Percentiles rank a stretch among this genome's conserved stretches.
These are phyloP conservation scores for Puccinellia tenuiflora DNA, from an alignment of 176 grass and related monocot genomes.

Conservation along the genomic window DNA sequence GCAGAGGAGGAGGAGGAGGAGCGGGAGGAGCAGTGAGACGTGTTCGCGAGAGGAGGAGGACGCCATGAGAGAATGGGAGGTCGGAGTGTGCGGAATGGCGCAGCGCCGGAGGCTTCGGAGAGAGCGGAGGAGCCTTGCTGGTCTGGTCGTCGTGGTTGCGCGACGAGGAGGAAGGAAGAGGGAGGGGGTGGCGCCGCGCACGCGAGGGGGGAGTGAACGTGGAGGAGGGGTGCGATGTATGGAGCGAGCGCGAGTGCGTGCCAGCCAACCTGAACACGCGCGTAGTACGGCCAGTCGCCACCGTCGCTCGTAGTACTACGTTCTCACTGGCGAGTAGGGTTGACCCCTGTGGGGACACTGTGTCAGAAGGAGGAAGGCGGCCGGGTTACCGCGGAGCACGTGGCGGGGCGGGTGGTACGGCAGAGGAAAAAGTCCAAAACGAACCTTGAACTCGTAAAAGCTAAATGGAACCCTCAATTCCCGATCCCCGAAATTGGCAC, in stretches of 20 bases:
- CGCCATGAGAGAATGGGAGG: neutral
- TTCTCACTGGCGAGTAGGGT: neutral
- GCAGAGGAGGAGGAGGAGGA: conserved; percentile 8
- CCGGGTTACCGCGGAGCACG: neutral
- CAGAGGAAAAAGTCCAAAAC: too few species aligned
- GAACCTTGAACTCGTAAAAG: too few species aligned
- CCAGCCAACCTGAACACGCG: conserved; percentile 31
- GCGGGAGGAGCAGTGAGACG: neutral
- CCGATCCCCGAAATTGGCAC: too few species aligned
- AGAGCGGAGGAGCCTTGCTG: neutral
- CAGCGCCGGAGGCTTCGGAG: neutral
- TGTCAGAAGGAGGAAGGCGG: neutral
- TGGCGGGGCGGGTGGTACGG: neutral
- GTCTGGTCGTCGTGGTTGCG: neutral
- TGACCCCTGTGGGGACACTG: neutral
- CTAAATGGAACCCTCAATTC: too few species aligned
- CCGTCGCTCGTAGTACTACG: neutral
- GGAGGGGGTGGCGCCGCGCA: too few species aligned
- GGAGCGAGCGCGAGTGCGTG: neutral
- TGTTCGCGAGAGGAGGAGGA: neutral
- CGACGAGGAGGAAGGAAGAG: too few species aligned
- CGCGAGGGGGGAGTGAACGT: too few species aligned
- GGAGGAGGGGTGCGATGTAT: neutral
- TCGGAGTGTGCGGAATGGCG: neutral
- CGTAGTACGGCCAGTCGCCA: neutral